Conservation (phyloP, 164 flowering plant genomes). For the Vitis labrusca region DNA sequence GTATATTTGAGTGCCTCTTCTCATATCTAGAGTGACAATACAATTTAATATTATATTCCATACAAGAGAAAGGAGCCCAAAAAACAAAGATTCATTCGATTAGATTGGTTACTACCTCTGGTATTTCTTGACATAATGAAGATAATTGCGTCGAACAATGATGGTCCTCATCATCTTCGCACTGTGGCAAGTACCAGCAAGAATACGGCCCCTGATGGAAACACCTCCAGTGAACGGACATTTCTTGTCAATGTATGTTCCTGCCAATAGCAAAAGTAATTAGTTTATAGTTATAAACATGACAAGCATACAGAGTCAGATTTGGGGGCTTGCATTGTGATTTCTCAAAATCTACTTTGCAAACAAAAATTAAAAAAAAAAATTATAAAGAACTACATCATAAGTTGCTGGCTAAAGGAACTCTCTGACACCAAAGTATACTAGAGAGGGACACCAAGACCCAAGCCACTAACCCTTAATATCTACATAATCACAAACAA, state of each 20-base stretch:
- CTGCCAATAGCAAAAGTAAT: neutral
- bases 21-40: constrained; percentile 7
- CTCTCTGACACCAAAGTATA: too few relatives aligned
- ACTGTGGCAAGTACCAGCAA: constrained; percentile 30
- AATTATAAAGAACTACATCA: too few relatives aligned
- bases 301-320: too few relatives aligned
- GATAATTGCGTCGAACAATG: constrained; percentile 38
- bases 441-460: too few relatives aligned
- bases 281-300: too few relatives aligned
- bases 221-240: constrained; percentile 23
- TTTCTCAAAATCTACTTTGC: too few relatives aligned
- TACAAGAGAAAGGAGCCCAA: neutral
- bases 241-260: constrained; percentile 15
- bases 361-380: too few relatives aligned
- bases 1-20: constrained; percentile 17
- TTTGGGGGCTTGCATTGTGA: too few relatives aligned
- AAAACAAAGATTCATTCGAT: neutral
- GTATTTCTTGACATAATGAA: constrained; percentile 46
- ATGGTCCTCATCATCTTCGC: constrained; percentile 36
- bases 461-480: too few relatives aligned
- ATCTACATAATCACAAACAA: too few relatives aligned
- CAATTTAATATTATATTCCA: neutral
- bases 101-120: constrained; percentile 19
- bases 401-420: too few relatives aligned
- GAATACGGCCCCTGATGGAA: constrained; percentile 40